Conservation (phyloP, 2,329 filamentous ascomycete genomes). For the Calonectria ilicicola region DNA sequence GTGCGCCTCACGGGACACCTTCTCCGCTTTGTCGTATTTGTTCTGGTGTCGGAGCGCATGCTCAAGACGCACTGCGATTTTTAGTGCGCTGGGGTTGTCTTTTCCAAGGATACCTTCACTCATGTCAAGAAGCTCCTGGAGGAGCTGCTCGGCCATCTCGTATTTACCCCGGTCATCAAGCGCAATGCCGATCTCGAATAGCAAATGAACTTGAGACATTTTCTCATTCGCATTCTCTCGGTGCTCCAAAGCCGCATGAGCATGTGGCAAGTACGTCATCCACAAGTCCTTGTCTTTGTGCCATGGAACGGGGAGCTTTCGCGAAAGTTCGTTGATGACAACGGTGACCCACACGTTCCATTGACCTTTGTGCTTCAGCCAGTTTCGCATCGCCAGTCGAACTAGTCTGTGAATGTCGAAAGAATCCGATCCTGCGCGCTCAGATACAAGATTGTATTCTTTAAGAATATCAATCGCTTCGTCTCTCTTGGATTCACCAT, state of each 20-base stretch:
- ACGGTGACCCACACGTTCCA: neutral
- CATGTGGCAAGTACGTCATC: conserved; percentile 42
- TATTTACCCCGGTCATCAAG: neutral
- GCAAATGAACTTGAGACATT: neutral
- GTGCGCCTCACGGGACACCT: neutral
- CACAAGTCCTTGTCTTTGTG: conserved; percentile 36
- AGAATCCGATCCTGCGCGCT: conserved; percentile 25
- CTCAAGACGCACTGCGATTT: neutral
- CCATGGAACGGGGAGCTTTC: conserved; percentile 26
- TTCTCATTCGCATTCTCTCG: neutral
- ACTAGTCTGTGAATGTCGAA: conserved; percentile 49
- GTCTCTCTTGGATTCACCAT: conserved; percentile 23
- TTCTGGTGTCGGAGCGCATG: neutral
- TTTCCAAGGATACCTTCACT: neutral
- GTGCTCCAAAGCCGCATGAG: neutral
- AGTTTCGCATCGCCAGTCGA: conserved; percentile 44
- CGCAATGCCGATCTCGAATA: neutral
- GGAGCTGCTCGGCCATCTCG: neutral
- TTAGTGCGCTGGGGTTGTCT: neutral
- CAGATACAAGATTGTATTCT: conserved; percentile 47
- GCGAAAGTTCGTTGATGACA: conserved; percentile 26
- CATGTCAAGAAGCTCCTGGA: neutral
- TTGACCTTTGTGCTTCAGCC: conserved; percentile 35
- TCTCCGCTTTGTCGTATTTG: neutral
- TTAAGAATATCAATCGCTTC: conserved; percentile 43